Conservation (phyloP, 345 rosid species). For the Rhodamnia rubescens region DNA sequence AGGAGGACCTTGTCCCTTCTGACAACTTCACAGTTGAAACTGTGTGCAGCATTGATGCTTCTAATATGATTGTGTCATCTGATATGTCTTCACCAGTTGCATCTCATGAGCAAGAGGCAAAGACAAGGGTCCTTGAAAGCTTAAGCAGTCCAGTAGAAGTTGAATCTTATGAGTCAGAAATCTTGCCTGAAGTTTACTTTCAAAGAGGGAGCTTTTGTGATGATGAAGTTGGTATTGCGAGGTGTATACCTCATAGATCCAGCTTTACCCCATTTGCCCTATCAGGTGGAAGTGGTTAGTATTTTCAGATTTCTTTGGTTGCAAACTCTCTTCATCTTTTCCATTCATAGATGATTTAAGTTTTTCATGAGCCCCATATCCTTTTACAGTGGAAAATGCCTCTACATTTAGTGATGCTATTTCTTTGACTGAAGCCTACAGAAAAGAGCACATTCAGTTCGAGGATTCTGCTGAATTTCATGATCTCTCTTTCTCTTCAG, state of each 20-base stretch:
- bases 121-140: background rate
- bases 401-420: background rate
- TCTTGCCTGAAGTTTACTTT: background rate
- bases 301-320: background rate
- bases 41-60: background rate
- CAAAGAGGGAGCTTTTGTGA: background rate
- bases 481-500: background rate
- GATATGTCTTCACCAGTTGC: background rate
- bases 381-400: background rate
- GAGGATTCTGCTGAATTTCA: background rate
- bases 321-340: background rate
- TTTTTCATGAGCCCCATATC: background rate
- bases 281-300: background rate
- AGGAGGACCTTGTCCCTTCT: background rate
- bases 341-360: background rate
- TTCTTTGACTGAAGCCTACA: background rate
- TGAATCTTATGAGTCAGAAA: background rate
- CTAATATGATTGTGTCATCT: background rate
- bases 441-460: background rate
- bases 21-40: background rate
- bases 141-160: background rate
- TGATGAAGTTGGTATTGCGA: background rate
- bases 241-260: background rate
- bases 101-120: background rate
- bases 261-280: background rate